These are phyloP conservation scores for Solanum hybrid DNA, from an alignment of 305 asterid genomes.

Conservation along the genomic window DNA sequence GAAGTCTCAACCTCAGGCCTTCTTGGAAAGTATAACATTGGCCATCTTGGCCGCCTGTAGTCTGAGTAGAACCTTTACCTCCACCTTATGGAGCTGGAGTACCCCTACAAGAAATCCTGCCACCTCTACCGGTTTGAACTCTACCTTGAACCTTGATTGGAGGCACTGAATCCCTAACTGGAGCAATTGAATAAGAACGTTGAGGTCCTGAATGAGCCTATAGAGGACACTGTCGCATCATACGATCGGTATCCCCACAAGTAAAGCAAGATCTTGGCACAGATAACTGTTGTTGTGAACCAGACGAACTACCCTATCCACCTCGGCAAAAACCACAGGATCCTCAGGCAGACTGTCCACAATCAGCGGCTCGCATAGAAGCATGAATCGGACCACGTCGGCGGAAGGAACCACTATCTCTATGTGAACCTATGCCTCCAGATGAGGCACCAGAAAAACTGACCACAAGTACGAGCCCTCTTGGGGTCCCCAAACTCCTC, in stretches of 20 bases:
- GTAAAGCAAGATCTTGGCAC: not conserved
- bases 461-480: not conserved
- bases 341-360: not conserved
- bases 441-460: not conserved
- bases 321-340: not conserved
- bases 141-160: not conserved
- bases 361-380: not conserved
- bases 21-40: not conserved
- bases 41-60: not conserved
- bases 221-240: not conserved
- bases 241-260: not conserved
- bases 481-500: not conserved
- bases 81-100: not conserved
- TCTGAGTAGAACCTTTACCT: not conserved
- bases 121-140: not conserved
- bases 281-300: no score
- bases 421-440: not conserved
- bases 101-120: not conserved
- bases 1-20: not conserved
- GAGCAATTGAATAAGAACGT: no score
- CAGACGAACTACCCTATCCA: not conserved
- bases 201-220: not conserved
- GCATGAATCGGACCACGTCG: not conserved
- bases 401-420: not conserved
- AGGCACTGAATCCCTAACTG: not conserved